Conservation (phyloP, 345 rosid species). For the Eucalyptus polybractea region DNA sequence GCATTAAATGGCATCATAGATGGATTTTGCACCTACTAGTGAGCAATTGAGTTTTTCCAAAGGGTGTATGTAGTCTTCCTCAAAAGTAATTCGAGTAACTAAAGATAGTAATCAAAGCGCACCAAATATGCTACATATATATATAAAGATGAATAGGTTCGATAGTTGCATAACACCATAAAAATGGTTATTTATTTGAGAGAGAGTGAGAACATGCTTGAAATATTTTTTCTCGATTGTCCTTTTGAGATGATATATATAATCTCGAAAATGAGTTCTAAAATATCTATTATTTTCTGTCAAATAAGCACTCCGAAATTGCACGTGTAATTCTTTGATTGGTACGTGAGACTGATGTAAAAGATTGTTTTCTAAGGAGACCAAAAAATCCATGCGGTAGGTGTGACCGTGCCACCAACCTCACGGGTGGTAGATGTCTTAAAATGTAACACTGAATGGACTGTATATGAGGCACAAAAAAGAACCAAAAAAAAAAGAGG, state of each 20-base stretch:
- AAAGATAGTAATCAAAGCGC: neutral
- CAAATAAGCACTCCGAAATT: neutral
- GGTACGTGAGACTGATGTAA: neutral
- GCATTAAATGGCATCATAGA: neutral
- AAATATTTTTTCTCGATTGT: neutral
- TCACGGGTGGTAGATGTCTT: neutral
- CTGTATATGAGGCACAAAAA: neutral
- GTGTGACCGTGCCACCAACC: neutral
- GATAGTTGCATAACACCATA: neutral
- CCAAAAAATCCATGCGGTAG: neutral
- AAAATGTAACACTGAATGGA: neutral
- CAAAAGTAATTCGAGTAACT: neutral
- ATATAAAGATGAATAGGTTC: neutral
- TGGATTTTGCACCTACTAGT: neutral
- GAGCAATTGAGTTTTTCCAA: neutral
- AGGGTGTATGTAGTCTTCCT: neutral
- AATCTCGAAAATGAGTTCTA: neutral
- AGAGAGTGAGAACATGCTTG: neutral
- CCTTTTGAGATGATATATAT: neutral
- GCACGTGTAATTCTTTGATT: neutral
- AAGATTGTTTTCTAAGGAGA: neutral
- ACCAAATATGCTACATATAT: neutral
- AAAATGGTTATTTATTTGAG: neutral
- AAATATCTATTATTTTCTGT: neutral
- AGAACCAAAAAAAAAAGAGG: no score